These are phyloP conservation scores for Cercophora sp. DNA, from an alignment of 495 filamentous ascomycete species.

Conservation along the genomic window DNA sequence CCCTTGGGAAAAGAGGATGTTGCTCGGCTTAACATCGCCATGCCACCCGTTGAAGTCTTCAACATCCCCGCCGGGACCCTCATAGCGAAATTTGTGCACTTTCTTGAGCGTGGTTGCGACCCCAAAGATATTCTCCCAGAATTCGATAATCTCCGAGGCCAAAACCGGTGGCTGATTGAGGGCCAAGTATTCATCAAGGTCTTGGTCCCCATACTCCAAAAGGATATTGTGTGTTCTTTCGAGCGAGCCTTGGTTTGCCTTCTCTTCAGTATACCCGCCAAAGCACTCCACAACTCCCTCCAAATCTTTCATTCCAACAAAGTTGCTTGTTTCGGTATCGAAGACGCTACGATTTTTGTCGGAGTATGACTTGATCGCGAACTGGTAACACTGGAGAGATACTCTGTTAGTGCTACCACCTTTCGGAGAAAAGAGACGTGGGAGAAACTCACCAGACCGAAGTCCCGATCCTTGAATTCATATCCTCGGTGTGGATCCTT, in stretches of 20 bases:
- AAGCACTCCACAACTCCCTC: slow-evolving; percentile 30
- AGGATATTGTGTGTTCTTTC: slow-evolving; percentile 27
- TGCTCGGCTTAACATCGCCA: slow-evolving; percentile 39
- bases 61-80: background rate
- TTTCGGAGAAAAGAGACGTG: background rate
- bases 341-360: slow-evolving; percentile 19
- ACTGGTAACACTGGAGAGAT: slow-evolving; percentile 22
- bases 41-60: slow-evolving; percentile 31
- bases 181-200: slow-evolving; percentile 34
- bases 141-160: slow-evolving; percentile 25
- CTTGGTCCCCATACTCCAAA: slow-evolving; percentile 33
- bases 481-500: slow-evolving; percentile 2
- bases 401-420: background rate
- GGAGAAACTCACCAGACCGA: slow-evolving; percentile 7
- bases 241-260: slow-evolving; percentile 3
- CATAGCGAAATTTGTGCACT: slow-evolving; percentile 27
- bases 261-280: slow-evolving; percentile 18
- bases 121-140: slow-evolving; percentile 34
- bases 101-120: slow-evolving; percentile 30
- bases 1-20: slow-evolving; percentile 33
- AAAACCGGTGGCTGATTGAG: slow-evolving; percentile 26
- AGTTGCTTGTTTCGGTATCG: slow-evolving; percentile 30
- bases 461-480: slow-evolving; percentile 12
- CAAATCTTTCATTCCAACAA: slow-evolving; percentile 18
- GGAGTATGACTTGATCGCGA: slow-evolving; percentile 34